Percentiles rank a stretch among this genome's conserved stretches.
phyloP scores from a whole-genome alignment of 2,329 filamentous ascomycete genomes.

The Fusarium sp. region DNA sequence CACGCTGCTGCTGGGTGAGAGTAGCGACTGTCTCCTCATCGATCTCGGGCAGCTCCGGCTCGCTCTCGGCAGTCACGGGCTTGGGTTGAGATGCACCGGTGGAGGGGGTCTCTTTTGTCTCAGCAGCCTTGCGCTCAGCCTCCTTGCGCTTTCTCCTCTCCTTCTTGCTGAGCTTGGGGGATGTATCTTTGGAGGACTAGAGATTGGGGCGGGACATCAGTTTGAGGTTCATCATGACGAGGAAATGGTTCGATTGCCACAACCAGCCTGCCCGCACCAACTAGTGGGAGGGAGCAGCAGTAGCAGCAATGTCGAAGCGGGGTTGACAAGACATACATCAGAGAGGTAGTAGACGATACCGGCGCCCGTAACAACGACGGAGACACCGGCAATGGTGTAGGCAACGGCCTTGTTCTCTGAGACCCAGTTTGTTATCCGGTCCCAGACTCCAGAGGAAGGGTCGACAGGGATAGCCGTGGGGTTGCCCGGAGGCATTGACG shows the following conservation, averaged over 20 bases:
- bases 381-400: conserved; percentile 95
- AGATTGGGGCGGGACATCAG: conserved; percentile 24
- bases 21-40: conserved; percentile 66
- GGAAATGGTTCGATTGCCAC: conserved; percentile 36
- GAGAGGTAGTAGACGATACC: conserved; percentile 92
- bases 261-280: conserved; percentile 5
- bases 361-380: conserved; percentile 89
- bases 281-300: conserved; percentile 8
- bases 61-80: conserved; percentile 64
- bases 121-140: conserved; percentile 69
- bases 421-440: conserved; percentile 90
- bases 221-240: conserved; percentile 9
- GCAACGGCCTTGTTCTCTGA: conserved; percentile 95
- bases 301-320: conserved; percentile 7
- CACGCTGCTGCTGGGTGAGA: conserved; percentile 75
- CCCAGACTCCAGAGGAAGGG: conserved; percentile 80
- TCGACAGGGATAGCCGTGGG: conserved; percentile 62
- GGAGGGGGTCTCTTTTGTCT: conserved; percentile 53
- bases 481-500: conserved; percentile 60
- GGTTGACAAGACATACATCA: conserved; percentile 57
- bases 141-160: conserved; percentile 90
- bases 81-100: conserved; percentile 57
- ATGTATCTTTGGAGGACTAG: conserved; percentile 60
- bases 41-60: conserved; percentile 77
- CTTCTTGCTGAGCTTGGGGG: conserved; percentile 87